Evolutionary conservation across 768 basidiomycete genomes (phyloP), one percentile per base, ranked within the genome.

Genomic region (Boletus tylopilopsis): DNA sequence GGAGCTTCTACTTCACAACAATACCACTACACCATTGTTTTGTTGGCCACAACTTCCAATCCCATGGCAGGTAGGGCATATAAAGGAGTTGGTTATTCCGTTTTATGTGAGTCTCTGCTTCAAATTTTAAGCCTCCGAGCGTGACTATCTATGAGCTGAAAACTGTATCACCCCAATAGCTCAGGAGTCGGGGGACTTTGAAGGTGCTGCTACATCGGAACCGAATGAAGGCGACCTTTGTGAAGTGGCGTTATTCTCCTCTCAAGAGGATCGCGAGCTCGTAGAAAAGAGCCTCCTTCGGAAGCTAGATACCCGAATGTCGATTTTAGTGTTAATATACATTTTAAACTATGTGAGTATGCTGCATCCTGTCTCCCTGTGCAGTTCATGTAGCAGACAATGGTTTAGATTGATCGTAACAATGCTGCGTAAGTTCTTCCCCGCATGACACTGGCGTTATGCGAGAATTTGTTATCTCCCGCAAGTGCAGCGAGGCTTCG

Each of bases 401-500:
- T 23, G 10, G 16, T 10, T 22, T 43, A 85, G 77, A 77, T 88
- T 47, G 87, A 88, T 63, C 75, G 87, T 29, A 88, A 87, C 58
- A 87, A 87, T 59, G 84, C 76, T 29, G 71, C 78, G 84, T 85
- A 64, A 53, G 75, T 64, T 24, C 5, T 36, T 19, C 47, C n/a
- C 29, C 15, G 18, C 12, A 36, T 38, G 19, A 24, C 29, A 16
- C 39, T 23, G 10, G 21, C 32, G 33, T 47, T 19, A 37, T 30
- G 15, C 16, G 30, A 41, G 36, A 39, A 39, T 34, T 7, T 27
- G 29, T 30, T 13, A 30, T 30, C 18, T 44, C 18, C 23, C 10
- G 38, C 36, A 55, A 87, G 87, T 37, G 87, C 85, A 11, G 88
- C 87, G 27, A 76, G 88, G 45, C 70, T 89, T 35, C 75, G 79